phyloP scores from a whole-genome alignment of 2,329 filamentous ascomycete species.

The Fusarium circinatum region DNA sequence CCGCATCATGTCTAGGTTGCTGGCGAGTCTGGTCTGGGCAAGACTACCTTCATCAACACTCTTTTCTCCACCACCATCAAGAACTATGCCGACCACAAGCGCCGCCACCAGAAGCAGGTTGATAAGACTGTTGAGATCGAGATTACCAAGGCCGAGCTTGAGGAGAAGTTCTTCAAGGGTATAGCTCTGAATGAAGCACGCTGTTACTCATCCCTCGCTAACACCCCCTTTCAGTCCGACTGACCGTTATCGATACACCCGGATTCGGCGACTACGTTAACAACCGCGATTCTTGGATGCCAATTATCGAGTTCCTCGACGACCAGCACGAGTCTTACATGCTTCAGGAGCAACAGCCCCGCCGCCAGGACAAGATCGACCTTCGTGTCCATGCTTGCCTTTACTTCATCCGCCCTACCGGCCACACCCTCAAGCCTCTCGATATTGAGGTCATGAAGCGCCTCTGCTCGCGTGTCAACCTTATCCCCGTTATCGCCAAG shows the following conservation, averaged over 20 bases:
- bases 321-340: slow-evolving; percentile 99
- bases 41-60: slow-evolving; percentile 99
- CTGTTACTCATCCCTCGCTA: slow-evolving; percentile 24
- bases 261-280: slow-evolving; percentile 99
- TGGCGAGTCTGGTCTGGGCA: slow-evolving; percentile 97
- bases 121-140: slow-evolving; percentile 99
- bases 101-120: slow-evolving; percentile 98
- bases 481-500: slow-evolving; percentile 98
- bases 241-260: slow-evolving; percentile 98
- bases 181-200: slow-evolving; percentile 38
- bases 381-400: slow-evolving; percentile 97
- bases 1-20: slow-evolving; percentile 73
- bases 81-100: slow-evolving; percentile 99
- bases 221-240: slow-evolving; percentile 73
- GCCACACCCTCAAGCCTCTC: slow-evolving; percentile 97
- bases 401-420: slow-evolving; percentile 99
- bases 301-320: slow-evolving; percentile 99
- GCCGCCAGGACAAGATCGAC: slow-evolving; percentile 98
- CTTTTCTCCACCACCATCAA: slow-evolving; percentile 99
- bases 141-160: slow-evolving; percentile 99
- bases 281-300: slow-evolving; percentile 99
- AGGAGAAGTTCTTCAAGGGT: slow-evolving; percentile 99
- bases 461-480: slow-evolving; percentile 95
- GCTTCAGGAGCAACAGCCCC: slow-evolving; percentile 99
- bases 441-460: slow-evolving; percentile 99